phyloP scores from a whole-genome alignment of 306 rosid genomes.

The Crataegus laevigata region DNA sequence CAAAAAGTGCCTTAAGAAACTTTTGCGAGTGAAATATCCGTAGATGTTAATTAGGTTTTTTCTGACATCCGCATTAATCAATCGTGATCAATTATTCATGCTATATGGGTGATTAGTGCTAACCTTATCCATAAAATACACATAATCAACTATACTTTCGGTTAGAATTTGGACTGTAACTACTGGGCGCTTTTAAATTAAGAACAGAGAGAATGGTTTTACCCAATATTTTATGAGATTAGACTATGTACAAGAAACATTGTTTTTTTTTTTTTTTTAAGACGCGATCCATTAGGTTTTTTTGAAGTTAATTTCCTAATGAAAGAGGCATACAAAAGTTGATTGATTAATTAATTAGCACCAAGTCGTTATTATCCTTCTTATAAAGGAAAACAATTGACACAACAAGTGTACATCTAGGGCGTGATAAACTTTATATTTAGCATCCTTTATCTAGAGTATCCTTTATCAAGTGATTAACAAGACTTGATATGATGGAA shows the following conservation, averaged over 20 bases:
- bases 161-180: neutral
- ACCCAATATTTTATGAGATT: neutral
- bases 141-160: neutral
- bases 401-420: neutral
- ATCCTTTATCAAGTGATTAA: neutral
- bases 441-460: neutral
- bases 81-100: neutral
- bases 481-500: slow-evolving; percentile 8
- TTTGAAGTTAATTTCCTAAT: neutral
- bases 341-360: neutral
- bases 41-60: neutral
- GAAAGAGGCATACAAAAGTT: neutral
- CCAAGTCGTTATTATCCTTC: neutral
- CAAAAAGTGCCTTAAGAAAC: neutral
- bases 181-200: neutral
- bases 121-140: neutral
- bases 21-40: neutral
- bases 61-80: neutral
- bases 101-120: neutral
- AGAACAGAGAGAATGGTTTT: neutral
- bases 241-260: neutral
- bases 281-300: neutral
- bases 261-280: neutral
- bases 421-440: neutral
- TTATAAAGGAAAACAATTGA: neutral